Base-by-base conservation (phyloP, 2,329 filamentous ascomycete species). In the Talaromyces sp. region DNA sequence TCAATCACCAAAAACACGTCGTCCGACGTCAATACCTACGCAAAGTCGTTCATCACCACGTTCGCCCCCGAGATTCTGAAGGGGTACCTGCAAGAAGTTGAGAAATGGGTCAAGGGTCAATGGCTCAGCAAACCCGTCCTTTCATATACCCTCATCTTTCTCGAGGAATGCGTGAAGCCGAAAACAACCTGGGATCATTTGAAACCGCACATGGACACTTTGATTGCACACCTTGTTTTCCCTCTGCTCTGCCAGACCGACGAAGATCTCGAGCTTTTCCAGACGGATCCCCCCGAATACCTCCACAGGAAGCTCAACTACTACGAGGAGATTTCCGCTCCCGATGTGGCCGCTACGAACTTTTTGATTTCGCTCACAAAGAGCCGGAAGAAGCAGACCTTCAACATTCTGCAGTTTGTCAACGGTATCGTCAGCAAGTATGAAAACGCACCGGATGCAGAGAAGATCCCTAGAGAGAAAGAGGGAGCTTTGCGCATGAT, bases 401-500 rank as follows among this genome's bases (percentile, higher is more conserved):
- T 96, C 72, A 91, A 92, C 68, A 92, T 99, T 61, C 86, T 99
- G 69, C 92, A 91, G 67, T 99, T 98, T 76, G 91, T 99, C 75
- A 99, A 99, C 78, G 88, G 90, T 60, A 89, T 99, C 67, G 95
- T 99, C 70, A 97, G 92, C 81, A 89, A 92, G 70, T 98, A 97
- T 77, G 95, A 98, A 73, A 79, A 85, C 67, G 89, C 91, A 0
- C 86, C 92, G 7, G 92, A 94, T 58, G 90, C 91, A 68, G 90
- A 95, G 81, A 98, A 97, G 85, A 92, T 94, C 77, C 92, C 96
- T 66, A 85, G 96, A 62, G 92, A 95, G 76, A 99, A 99, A 83
- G 95, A 99, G 78, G 95, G 95, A 73, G 95, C 95, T 58, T 80
- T 99, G 74, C 87, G 95, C 68, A 98, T 99, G 92, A 98, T 99